A percentile compares a stretch with the other conserved stretches of the same genome.
Conservation (phyloP, 495 filamentous ascomycete genomes). For the Podospora pseudopauciseta region DNA sequence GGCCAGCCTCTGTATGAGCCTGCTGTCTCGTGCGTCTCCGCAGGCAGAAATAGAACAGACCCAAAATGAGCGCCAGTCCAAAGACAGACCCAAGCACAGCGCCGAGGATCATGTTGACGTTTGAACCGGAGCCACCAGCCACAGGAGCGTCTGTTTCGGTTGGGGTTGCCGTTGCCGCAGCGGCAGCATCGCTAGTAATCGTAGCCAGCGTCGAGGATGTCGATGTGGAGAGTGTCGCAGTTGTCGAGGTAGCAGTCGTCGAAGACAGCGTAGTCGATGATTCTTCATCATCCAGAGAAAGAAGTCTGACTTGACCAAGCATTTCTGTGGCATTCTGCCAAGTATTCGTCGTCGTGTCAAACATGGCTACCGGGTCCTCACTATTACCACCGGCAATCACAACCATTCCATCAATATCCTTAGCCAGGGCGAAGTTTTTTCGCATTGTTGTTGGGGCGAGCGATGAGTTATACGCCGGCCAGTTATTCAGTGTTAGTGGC, state of each 20-base stretch:
- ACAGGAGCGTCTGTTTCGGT: conserved; percentile 28
- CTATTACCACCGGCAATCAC: conserved; percentile 74
- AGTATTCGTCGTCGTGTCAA: conserved; percentile 70
- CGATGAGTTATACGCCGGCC: conserved; percentile 74
- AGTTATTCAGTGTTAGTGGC: conserved; percentile 53
- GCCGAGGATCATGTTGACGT: conserved; percentile 58
- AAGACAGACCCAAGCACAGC: conserved; percentile 75
- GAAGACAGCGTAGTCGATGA: conserved; percentile 35
- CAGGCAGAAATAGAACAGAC: conserved; percentile 63
- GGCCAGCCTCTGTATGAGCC: conserved; percentile 43
- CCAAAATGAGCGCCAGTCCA: conserved; percentile 65
- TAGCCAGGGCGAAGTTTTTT: conserved; percentile 43
- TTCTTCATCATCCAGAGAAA: conserved; percentile 24
- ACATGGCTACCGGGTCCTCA: conserved; percentile 67
- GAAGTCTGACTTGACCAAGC: conserved; percentile 49
- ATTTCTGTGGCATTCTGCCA: conserved; percentile 75
- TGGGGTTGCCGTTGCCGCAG: conserved; percentile 34
- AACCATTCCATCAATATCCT: conserved; percentile 57
- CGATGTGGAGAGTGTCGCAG: conserved; percentile 31
- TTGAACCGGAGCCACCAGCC: conserved; percentile 13
- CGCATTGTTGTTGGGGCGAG: conserved; percentile 61
- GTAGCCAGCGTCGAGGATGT: conserved; percentile 38
- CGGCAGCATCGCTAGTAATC: conserved; percentile 8
- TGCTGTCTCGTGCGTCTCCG: conserved; percentile 52
- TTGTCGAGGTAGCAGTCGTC: conserved; percentile 34